These are phyloP conservation scores for Acephala macrosclerotiorum DNA, from an alignment of 2,329 filamentous ascomycete species.

Conservation along the genomic window DNA sequence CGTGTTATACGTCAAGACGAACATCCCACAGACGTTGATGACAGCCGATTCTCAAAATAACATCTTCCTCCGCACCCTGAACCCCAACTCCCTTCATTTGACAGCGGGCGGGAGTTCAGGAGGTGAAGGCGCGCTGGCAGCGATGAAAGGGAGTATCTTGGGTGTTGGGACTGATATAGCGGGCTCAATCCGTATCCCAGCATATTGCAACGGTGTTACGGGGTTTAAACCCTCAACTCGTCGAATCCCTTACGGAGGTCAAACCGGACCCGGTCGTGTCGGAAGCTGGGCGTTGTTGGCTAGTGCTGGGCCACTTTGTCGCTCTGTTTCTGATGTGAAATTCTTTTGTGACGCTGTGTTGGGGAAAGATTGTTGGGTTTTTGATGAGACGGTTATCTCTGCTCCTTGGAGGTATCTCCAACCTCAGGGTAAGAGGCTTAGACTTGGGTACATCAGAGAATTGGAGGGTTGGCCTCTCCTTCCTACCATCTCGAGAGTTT, in stretches of 20 bases:
- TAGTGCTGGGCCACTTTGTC: slow-evolving; percentile 52
- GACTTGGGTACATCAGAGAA: slow-evolving; percentile 57
- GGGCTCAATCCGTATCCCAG: slow-evolving; percentile 39
- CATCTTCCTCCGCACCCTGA: slow-evolving; percentile 80
- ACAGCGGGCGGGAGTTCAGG: slow-evolving; percentile 84
- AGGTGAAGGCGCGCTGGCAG: slow-evolving; percentile 35
- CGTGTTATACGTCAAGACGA: slow-evolving; percentile 90
- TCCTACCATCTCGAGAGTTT: slow-evolving; percentile 55
- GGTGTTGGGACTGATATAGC: slow-evolving; percentile 37
- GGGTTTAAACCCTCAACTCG: slow-evolving; percentile 43
- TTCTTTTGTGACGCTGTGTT: slow-evolving; percentile 52
- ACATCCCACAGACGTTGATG: slow-evolving; percentile 74
- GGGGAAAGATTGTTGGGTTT: slow-evolving; percentile 50
- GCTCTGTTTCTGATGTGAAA: slow-evolving; percentile 48
- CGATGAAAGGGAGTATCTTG: slow-evolving; percentile 28
- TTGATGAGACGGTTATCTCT: slow-evolving; percentile 51
- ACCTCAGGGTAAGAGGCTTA: slow-evolving; percentile 42
- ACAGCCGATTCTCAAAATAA: slow-evolving; percentile 50
- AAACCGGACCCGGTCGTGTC: slow-evolving; percentile 15
- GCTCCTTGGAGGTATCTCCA: slow-evolving; percentile 53
- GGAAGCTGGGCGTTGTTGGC: slow-evolving; percentile 44
- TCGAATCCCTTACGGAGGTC: slow-evolving; percentile 32
- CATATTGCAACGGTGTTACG: slow-evolving; percentile 56
- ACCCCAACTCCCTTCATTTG: slow-evolving; percentile 80
- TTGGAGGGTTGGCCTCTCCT: slow-evolving; percentile 57